Percentiles rank a stretch among this genome's conserved stretches.
Evolutionary conservation across 192 early-diverging fungal species (phyloP).

Genomic region (Coemansia sp.): DNA sequence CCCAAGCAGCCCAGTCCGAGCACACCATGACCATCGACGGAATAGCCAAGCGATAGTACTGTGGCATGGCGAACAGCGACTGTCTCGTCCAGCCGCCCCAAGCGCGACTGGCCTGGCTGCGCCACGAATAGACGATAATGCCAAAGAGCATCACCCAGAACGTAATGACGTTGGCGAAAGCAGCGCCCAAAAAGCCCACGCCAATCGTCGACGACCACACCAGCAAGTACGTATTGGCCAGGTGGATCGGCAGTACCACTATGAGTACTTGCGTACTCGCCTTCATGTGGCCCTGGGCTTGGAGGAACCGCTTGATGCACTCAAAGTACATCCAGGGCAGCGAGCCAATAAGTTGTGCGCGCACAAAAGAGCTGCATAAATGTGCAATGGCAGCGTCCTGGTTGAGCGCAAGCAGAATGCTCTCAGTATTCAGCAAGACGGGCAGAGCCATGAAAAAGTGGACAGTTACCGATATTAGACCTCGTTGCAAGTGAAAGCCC

Average conservation of each 20-base stretch:
- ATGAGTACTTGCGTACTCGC: conserved; percentile 75
- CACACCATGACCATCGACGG: conserved; percentile 77
- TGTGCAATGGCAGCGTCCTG: conserved; percentile 74
- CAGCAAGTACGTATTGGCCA: conserved; percentile 73
- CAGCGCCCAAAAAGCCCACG: conserved; percentile 82
- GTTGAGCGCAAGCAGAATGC: conserved; percentile 63
- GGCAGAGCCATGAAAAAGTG: conserved; percentile 69
- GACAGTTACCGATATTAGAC: conserved; percentile 68
- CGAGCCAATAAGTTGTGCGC: conserved; percentile 68
- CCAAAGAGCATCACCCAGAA: conserved; percentile 72
- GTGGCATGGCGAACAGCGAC: conserved; percentile 42
- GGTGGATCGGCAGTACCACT: conserved; percentile 70
- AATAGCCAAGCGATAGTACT: conserved; percentile 65
- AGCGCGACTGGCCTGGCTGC: conserved; percentile 56
- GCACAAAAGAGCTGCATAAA: conserved; percentile 67
- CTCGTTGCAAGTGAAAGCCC: conserved; percentile 76
- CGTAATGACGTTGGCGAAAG: conserved; percentile 72
- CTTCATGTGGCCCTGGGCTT: conserved; percentile 90
- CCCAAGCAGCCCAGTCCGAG: conserved; percentile 60
- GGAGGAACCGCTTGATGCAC: conserved; percentile 80
- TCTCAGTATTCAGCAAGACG: conserved; percentile 69
- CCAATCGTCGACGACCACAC: conserved; percentile 68
- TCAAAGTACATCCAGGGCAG: conserved; percentile 80
- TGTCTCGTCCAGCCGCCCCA: conserved; percentile 72
- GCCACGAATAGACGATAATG: conserved; percentile 60